These are phyloP conservation scores for Fusarium mangiferae DNA, from an alignment of 2,329 filamentous ascomycete species.

Conservation along the genomic window DNA sequence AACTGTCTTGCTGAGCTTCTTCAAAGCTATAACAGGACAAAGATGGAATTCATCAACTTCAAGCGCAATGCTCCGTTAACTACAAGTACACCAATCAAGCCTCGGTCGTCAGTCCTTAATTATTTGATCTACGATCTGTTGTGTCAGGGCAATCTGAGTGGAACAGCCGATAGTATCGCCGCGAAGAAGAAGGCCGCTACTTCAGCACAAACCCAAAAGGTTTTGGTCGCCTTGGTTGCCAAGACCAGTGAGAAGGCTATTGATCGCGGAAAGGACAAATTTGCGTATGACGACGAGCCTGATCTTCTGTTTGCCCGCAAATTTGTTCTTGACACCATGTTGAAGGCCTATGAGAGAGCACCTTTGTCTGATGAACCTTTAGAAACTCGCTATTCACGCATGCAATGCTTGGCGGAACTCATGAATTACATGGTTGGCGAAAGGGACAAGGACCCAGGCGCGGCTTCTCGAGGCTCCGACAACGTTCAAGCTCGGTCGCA, in stretches of 20 bases:
- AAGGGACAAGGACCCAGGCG: constrained; percentile 71
- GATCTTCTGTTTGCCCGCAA: constrained; percentile 92
- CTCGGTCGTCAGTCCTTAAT: constrained; percentile 90
- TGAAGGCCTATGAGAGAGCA: constrained; percentile 92
- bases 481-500: constrained; percentile 67
- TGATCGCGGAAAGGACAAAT: constrained; percentile 66
- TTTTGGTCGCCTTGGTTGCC: constrained; percentile 86
- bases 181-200: constrained; percentile 89
- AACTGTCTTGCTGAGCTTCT: constrained; percentile 92
- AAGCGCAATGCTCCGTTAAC: constrained; percentile 89
- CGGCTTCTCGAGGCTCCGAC: constrained; percentile 53
- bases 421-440: constrained; percentile 93
- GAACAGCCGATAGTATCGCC: constrained; percentile 77
- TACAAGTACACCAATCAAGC: constrained; percentile 90
- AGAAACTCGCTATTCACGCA: constrained; percentile 86
- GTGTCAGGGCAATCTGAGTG: constrained; percentile 68
- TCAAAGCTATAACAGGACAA: constrained; percentile 90
- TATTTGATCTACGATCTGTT: constrained; percentile 88
- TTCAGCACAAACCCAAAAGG: constrained; percentile 84
- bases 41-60: constrained; percentile 99
- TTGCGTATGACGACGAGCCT: constrained; percentile 78
- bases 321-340: constrained; percentile 92
- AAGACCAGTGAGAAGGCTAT: constrained; percentile 84
- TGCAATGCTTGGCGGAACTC: constrained; percentile 88
- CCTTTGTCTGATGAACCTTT: constrained; percentile 80